A percentile compares a stretch with the other conserved stretches of the same genome.
phyloP scores from a whole-genome alignment of 140 eudicot genomes.

The Erigeron philadelphicus region DNA sequence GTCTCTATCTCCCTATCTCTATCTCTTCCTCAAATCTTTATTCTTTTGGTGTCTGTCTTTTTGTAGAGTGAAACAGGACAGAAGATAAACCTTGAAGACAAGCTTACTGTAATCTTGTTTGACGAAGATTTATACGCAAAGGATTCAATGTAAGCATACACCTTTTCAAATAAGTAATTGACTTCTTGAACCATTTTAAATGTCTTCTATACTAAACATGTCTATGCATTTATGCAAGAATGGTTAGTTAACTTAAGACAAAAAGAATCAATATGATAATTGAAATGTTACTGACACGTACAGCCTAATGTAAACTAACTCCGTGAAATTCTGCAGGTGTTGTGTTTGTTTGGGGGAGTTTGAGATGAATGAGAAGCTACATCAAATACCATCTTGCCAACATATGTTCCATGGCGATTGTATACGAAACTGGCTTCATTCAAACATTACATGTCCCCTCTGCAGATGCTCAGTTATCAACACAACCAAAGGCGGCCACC shows the following conservation, averaged over 20 bases:
- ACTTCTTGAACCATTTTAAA: no score
- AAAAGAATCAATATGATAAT: neutral
- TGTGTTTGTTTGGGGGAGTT: constrained; percentile 91
- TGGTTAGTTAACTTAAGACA: constrained; percentile 6
- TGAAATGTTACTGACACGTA: neutral
- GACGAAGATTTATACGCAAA: constrained; percentile 39
- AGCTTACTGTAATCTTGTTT: constrained; percentile 43
- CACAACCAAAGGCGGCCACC: constrained; percentile 21
- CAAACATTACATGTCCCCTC: constrained; percentile 71
- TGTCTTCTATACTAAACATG: no score
- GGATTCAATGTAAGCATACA: constrained; percentile 47
- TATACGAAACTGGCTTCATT: constrained; percentile 63
- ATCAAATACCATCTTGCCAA: constrained; percentile 55
- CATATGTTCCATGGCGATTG: constrained; percentile 78
- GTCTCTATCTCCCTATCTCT: neutral
- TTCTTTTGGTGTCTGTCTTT: constrained; percentile 17
- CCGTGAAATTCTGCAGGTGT: constrained; percentile 40
- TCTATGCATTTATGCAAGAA: constrained; percentile 2
- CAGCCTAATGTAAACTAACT: constrained; percentile 18
- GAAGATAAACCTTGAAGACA: constrained; percentile 47
- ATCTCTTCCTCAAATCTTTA: neutral
- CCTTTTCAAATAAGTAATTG: constrained; percentile 15
- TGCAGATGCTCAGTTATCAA: constrained; percentile 55
- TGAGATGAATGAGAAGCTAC: constrained; percentile 56
- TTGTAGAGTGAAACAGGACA: constrained; percentile 31